Evolutionary conservation across 371 early-diverging fungal species (phyloP).

Genomic region (Ordospora pajunii): DNA sequence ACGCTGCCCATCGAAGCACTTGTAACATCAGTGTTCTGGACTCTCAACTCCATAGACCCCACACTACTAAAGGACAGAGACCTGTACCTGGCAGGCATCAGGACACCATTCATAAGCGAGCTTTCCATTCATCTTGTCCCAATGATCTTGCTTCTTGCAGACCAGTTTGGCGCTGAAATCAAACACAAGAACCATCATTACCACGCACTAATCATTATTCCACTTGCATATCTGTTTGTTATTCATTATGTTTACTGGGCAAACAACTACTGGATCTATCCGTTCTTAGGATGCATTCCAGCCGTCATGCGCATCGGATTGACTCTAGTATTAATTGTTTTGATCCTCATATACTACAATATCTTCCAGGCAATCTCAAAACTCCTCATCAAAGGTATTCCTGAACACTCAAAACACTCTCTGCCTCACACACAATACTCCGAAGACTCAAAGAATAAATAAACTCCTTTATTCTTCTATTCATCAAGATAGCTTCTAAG

Average conservation of each 20-base stretch:
- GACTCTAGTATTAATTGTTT: background rate
- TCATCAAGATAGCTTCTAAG: conserved; percentile 6
- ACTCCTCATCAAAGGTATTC: background rate
- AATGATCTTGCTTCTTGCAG: background rate
- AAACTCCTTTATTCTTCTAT: background rate
- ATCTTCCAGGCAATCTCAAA: background rate
- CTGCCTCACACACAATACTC: too few relatives aligned
- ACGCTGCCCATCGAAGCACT: conserved; percentile 13
- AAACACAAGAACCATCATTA: background rate
- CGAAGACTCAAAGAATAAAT: background rate
- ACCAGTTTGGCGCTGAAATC: background rate
- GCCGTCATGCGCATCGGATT: background rate
- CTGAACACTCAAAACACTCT: background rate
- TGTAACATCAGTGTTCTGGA: conserved; percentile 26
- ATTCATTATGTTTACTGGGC: background rate
- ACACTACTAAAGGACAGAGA: conserved; percentile 6
- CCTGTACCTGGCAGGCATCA: background rate
- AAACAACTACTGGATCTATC: conserved; percentile 20
- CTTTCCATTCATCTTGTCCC: conserved; percentile 25
- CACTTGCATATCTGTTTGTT: background rate
- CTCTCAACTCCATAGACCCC: conserved; percentile 11
- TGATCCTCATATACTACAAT: background rate
- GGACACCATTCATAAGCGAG: conserved; percentile 9
- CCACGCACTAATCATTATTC: background rate
- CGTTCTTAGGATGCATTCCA: conserved; percentile 2